Conservation (phyloP, 139 green algal species). For the Nannochloris sp. region DNA sequence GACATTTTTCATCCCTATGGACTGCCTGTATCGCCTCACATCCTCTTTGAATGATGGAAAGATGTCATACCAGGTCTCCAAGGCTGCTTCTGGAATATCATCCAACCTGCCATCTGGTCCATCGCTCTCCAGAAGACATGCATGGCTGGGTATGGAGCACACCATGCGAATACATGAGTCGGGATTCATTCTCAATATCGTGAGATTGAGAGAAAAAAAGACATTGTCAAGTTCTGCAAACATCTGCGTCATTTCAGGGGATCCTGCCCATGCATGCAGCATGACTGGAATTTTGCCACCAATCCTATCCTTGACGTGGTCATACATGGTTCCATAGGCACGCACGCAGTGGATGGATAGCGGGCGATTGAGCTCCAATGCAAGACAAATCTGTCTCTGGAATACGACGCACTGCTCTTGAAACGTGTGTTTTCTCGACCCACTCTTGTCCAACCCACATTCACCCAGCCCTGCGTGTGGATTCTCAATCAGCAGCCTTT, state of each 20-base stretch:
- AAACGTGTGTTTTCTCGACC: neutral
- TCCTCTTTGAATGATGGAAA: no score
- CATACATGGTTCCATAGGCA: slow-evolving; percentile 25
- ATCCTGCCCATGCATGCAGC: slow-evolving; percentile 37
- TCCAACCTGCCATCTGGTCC: slow-evolving; percentile 25
- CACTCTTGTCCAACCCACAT: slow-evolving; percentile 27
- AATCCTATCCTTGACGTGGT: slow-evolving; percentile 32
- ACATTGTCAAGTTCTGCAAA: slow-evolving; percentile 18
- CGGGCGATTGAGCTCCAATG: slow-evolving; percentile 29
- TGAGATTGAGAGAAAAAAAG: slow-evolving; percentile 37
- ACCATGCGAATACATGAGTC: slow-evolving; percentile 35
- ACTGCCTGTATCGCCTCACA: no score
- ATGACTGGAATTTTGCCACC: slow-evolving; percentile 25
- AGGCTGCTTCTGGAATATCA: no score
- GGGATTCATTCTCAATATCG: slow-evolving; percentile 13
- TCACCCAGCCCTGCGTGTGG: slow-evolving; percentile 36
- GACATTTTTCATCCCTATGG: no score
- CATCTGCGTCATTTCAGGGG: slow-evolving; percentile 20
- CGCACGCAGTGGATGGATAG: slow-evolving; percentile 43
- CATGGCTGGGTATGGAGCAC: slow-evolving; percentile 17
- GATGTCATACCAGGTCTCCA: no score
- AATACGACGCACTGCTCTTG: slow-evolving; percentile 30
- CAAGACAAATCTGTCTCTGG: slow-evolving; percentile 33
- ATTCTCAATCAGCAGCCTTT: slow-evolving; percentile 13
- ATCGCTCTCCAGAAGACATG: slow-evolving; percentile 40